Conservation (phyloP, 2,329 filamentous ascomycete genomes). For the Colletotrichum lini region DNA sequence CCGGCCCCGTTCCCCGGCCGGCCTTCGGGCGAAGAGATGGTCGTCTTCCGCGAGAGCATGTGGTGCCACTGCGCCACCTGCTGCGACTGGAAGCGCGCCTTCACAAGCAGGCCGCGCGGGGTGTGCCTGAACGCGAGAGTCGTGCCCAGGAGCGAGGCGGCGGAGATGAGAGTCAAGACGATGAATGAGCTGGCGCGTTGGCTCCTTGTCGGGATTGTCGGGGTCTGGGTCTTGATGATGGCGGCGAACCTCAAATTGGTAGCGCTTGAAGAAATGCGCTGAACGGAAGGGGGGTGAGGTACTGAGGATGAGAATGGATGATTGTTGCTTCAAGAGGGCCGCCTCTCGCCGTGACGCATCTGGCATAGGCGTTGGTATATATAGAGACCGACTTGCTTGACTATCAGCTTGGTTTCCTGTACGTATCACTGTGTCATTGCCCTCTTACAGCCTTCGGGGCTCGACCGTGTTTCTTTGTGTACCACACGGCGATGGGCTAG, state of each 20-base stretch:
- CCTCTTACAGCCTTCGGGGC: background rate
- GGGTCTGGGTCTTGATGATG: constrained; percentile 7
- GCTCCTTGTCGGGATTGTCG: background rate
- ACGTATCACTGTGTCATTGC: background rate
- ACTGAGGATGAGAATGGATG: too few species aligned
- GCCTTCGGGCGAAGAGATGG: background rate
- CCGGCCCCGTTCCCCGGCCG: background rate
- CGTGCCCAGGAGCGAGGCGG: background rate
- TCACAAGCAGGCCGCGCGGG: background rate
- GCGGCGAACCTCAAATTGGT: background rate
- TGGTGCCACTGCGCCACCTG: background rate
- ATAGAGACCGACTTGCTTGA: too few species aligned
- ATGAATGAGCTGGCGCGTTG: background rate
- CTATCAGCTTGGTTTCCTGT: too few species aligned
- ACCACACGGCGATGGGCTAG: background rate
- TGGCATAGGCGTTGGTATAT: too few species aligned
- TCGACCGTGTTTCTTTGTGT: too few species aligned
- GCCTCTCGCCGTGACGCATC: too few species aligned
- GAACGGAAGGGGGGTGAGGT: background rate
- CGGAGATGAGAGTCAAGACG: too few species aligned
- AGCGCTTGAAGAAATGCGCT: background rate
- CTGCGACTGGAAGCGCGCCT: background rate
- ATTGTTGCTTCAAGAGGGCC: too few species aligned
- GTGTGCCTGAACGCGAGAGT: background rate
- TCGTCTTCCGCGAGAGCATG: background rate